Percentiles rank a stretch among this genome's conserved stretches.
These are phyloP conservation scores for Amphicarpaea edgeworthii DNA, from an alignment of 306 rosid species.

Conservation along the genomic window DNA sequence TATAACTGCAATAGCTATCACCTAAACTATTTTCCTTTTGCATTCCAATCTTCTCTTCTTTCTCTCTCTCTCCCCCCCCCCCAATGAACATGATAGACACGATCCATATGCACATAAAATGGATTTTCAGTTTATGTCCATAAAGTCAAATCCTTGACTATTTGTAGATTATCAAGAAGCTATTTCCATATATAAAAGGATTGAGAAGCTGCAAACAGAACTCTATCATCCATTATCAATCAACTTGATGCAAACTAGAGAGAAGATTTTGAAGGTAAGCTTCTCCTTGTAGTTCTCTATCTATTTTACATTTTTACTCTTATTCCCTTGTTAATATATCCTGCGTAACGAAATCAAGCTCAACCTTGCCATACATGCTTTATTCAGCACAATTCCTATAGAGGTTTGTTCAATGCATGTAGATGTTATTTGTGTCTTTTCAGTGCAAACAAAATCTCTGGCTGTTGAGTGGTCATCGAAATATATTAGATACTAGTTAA, in stretches of 20 bases:
- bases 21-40: conserved; percentile 27
- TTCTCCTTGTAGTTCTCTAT: conserved; percentile 32
- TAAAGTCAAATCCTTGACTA: conserved; percentile 63
- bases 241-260: conserved; percentile 82
- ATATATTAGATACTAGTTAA: conserved; percentile 13
- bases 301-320: neutral
- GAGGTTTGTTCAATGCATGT: conserved; percentile 16
- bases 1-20: conserved; percentile 32
- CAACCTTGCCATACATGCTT: conserved; percentile 27
- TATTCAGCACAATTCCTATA: conserved; percentile 30
- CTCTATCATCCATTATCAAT: conserved; percentile 76
- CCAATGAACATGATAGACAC: no score
- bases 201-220: conserved; percentile 71
- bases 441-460: conserved; percentile 19
- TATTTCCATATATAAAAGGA: conserved; percentile 54
- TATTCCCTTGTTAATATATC: neutral
- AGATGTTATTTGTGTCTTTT: conserved; percentile 32
- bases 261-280: conserved; percentile 76
- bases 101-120: conserved; percentile 16
- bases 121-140: conserved; percentile 37
- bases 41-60: conserved; percentile 28
- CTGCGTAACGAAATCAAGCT: conserved; percentile 7
- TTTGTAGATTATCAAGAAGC: conserved; percentile 66
- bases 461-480: conserved; percentile 17
- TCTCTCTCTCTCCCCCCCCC: neutral